phyloP scores from a whole-genome alignment of 495 filamentous ascomycete species.

The Xylaria bambusicola region DNA sequence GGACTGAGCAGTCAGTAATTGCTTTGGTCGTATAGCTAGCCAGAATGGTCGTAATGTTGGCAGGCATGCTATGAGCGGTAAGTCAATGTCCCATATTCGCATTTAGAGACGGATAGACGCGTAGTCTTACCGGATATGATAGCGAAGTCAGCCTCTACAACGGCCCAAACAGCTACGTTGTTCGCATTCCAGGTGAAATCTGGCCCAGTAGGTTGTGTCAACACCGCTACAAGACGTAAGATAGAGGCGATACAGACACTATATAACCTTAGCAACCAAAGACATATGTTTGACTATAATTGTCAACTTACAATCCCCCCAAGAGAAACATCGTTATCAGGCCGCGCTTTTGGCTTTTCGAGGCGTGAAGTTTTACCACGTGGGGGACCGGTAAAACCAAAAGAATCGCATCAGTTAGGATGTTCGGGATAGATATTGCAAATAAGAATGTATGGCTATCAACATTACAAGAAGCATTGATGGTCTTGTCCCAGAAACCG shows the following conservation, averaged over 20 bases:
- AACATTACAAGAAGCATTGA: conserved; percentile 29
- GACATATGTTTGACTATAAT: background rate
- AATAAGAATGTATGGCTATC: conserved; percentile 21
- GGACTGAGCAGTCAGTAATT: background rate
- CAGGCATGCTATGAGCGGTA: background rate
- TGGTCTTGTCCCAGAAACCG: conserved; percentile 32
- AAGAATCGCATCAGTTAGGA: conserved; percentile 41
- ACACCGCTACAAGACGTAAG: background rate
- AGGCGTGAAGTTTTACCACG: conserved; percentile 28
- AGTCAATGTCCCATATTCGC: background rate
- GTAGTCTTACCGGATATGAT: conserved; percentile 4
- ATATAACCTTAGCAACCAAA: background rate
- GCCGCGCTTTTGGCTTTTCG: background rate
- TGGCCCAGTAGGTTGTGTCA: background rate
- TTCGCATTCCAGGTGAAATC: background rate
- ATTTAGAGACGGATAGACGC: background rate
- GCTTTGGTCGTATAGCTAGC: conserved; percentile 1
- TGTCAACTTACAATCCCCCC: conserved; percentile 17
- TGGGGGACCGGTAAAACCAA: conserved; percentile 41
- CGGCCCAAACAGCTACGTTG: background rate
- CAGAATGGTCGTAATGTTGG: conserved; percentile 2
- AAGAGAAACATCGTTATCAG: conserved; percentile 9
- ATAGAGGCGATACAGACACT: conserved; percentile 8
- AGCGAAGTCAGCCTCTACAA: background rate
- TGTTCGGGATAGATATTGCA: conserved; percentile 29